Percentiles rank a stretch among this genome's conserved stretches.
These are phyloP conservation scores for Bruguiera sexangula DNA, from an alignment of 345 rosid genomes.

Conservation along the genomic window DNA sequence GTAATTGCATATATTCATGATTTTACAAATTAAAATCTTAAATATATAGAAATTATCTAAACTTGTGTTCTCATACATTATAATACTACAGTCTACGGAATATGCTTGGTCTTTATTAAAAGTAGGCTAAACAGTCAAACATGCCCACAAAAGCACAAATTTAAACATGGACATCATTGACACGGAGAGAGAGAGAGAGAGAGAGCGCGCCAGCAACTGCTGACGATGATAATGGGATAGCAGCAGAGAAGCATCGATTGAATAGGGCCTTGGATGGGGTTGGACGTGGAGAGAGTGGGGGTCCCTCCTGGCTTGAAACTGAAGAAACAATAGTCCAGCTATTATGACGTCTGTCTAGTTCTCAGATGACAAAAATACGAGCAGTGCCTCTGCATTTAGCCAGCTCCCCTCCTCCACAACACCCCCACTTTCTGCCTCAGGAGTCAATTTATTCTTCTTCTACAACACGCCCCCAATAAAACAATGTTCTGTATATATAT, in stretches of 20 bases:
- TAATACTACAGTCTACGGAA: too few relatives aligned
- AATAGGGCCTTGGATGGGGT: neutral
- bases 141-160: neutral
- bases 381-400: conserved; percentile 31
- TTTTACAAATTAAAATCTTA: too few relatives aligned
- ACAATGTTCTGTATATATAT: too few relatives aligned
- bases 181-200: neutral
- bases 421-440: neutral
- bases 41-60: too few relatives aligned
- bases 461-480: neutral
- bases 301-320: conserved; percentile 26
- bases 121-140: neutral
- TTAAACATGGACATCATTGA: neutral
- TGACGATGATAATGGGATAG: conserved; percentile 15
- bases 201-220: conserved; percentile 7
- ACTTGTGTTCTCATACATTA: too few relatives aligned
- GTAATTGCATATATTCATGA: too few relatives aligned
- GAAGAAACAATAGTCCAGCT: conserved; percentile 37
- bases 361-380: conserved; percentile 35
- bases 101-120: neutral
- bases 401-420: conserved; percentile 20
- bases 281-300: conserved; percentile 21
- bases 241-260: conserved; percentile 6
- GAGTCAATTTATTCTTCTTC: conserved; percentile 3
- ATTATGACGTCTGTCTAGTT: conserved; percentile 46